These are phyloP conservation scores for Camillea tinctor DNA, from an alignment of 2,329 filamentous ascomycete genomes.

Conservation along the genomic window DNA sequence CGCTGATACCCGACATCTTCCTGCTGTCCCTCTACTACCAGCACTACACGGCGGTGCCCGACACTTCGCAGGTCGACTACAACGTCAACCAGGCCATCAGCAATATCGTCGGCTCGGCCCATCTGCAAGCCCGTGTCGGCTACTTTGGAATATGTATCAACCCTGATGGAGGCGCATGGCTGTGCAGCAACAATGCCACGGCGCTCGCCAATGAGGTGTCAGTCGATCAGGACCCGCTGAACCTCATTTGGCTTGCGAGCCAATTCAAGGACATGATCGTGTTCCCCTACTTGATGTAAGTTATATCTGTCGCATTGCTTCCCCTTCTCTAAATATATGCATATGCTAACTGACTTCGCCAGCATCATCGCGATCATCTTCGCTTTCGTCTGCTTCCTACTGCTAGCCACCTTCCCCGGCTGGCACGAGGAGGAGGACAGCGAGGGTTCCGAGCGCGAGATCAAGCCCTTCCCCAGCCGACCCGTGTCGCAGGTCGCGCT, in stretches of 20 bases:
- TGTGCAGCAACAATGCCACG: constrained; percentile 97
- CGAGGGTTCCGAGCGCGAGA: constrained; percentile 79
- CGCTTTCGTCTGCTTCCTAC: constrained; percentile 90
- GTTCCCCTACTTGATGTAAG: constrained; percentile 90
- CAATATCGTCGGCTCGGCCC: constrained; percentile 83
- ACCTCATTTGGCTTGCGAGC: constrained; percentile 93
- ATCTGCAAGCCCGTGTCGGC: constrained; percentile 86
- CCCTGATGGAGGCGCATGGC: constrained; percentile 83
- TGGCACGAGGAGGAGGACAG: constrained; percentile 92
- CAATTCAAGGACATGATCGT: constrained; percentile 99
- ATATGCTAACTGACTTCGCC: constrained; percentile 12
- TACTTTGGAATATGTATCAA: constrained; percentile 98
- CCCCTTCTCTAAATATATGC: neutral
- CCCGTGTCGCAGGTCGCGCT: constrained; percentile 91
- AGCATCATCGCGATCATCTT: constrained; percentile 98
- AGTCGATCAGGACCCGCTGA: constrained; percentile 91
- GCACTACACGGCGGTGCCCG: constrained; percentile 76
- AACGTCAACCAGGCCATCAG: constrained; percentile 80
- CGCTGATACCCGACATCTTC: constrained; percentile 93
- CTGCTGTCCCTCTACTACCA: constrained; percentile 98
- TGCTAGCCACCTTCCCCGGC: constrained; percentile 93
- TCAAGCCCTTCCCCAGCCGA: constrained; percentile 90
- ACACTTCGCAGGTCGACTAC: constrained; percentile 87
- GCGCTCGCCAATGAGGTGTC: constrained; percentile 84
- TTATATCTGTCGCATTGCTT: constrained; percentile 36